Evolutionary conservation across 169 alveolate species (phyloP), one percentile per base, ranked within the genome.

Genomic region (Cyclospora cayetanensis): DNA sequence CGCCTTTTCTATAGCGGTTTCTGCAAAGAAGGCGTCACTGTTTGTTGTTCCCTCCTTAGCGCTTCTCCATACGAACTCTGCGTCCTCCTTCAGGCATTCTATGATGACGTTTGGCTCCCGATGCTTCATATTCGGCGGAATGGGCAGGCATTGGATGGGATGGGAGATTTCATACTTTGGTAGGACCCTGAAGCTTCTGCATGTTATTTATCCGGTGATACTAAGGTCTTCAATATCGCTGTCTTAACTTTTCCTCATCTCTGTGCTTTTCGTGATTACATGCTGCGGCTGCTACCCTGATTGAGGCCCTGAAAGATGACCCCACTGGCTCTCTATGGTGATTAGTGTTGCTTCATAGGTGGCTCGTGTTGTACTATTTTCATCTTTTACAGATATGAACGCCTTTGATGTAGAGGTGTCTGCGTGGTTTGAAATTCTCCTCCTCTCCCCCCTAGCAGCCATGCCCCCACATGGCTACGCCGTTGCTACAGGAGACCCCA

Each of bases 111-210:
- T 42, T 22, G 63, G 68, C 29, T 31, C 86, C 29, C 86, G 86
- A 12, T 76, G 86, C 68, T 76, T 76, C 42, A 76, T 76, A 34
- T 76, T 76, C 42, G 86, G 86, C 7, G 86, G 86, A n/a, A 4
- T 39, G 18, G 86, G 86, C 35, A 39, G 22, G 42, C 63, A 76
- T 43, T 76, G 86, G 86, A 3, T 76, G 86, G 86, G 86, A 1
- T 76, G 86, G 86, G 86, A 76, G 11, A 43, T 76, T 39, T 12
- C 63, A 20, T 76, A 41, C n/a, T 76, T 76, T 29, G 86, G 86
- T 76, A 9, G 2, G 86, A 1, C n/a, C 4, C 1, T 20, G 34
- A 4, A 22, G 15, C 31, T 11, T n/a, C n/a, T n/a, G n/a, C n/a
- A n/a, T n/a, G n/a, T n/a, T n/a, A n/a, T n/a, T n/a, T n/a, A n/a